These are phyloP conservation scores for Sporopachydermia quercuum DNA, from an alignment of 805 yeast species.

Conservation along the genomic window DNA sequence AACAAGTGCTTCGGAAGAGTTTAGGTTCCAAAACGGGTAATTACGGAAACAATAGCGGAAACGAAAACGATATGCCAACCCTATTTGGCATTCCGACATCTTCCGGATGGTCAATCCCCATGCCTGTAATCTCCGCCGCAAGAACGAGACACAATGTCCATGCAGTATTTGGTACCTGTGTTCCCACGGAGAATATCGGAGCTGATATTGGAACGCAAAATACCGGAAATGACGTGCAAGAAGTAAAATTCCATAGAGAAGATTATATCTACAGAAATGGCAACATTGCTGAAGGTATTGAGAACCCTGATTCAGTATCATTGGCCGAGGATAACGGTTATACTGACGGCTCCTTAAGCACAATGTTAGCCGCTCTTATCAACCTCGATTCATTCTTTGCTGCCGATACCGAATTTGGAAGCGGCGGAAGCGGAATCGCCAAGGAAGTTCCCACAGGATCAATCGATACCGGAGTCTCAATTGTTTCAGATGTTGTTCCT, in stretches of 20 bases:
- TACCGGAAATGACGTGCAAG: constrained; percentile 23
- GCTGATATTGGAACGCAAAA: constrained; percentile 17
- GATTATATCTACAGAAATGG: constrained; percentile 29
- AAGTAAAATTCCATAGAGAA: constrained; percentile 40
- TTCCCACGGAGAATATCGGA: constrained; percentile 14
- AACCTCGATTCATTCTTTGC: constrained; percentile 82
- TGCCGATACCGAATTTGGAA: constrained; percentile 2
- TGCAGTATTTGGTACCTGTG: constrained; percentile 82
- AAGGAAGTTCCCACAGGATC: constrained; percentile 9
- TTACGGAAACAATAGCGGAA: constrained; percentile 38
- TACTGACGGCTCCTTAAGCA: constrained; percentile 65
- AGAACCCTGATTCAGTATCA: constrained; percentile 24
- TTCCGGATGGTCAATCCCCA: constrained; percentile 93
- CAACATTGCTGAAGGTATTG: constrained; percentile 33
- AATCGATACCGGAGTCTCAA: constrained; percentile 20
- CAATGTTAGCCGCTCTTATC: constrained; percentile 87
- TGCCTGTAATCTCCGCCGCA: constrained; percentile 85
- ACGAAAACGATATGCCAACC: constrained; percentile 46
- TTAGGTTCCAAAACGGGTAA: constrained; percentile 75
- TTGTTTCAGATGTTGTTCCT: constrained; percentile 43
- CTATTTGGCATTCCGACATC: constrained; percentile 91
- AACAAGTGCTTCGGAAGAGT: constrained; percentile 83
- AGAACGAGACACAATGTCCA: constrained; percentile 86
- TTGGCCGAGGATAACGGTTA: constrained; percentile 63
- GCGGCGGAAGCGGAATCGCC: constrained; percentile 3